Base-by-base conservation (phyloP, 768 basidiomycete species). In the Gautieria morchelliformis region DNA sequence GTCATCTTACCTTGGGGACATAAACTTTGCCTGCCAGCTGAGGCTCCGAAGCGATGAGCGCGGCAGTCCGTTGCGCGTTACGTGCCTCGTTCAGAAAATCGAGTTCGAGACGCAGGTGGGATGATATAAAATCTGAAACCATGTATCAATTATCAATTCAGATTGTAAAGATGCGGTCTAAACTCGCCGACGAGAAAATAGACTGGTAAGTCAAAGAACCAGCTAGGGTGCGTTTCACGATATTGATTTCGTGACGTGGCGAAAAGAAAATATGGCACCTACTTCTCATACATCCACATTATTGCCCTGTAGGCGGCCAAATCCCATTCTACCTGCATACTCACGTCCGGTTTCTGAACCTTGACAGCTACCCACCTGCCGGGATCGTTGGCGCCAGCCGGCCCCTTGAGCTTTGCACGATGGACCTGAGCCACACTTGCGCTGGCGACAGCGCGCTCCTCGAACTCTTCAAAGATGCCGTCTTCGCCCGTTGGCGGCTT, bases 351-450 rank as follows among this genome's bases (percentile, higher is more conserved):
- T 64, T 94, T 95, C 72, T 96, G 92, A 20, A 90, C 76, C 72
- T 97, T 97, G 60, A 97, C 93, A 0, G 93, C 94, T 1, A 97
- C 93, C 80, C 85, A 86, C 37, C 78, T n/a, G 11, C 37, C 55
- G 9, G 27, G 8, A 19, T 15, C 20, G 73, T 33, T 69, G 71
- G 20, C 58, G 51, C 51, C 68, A 52, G 67, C 68, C 44, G 62
- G 51, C 20, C 65, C 67, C 61, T 72, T 76, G 42, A 85, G 66
- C n/a, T 69, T 74, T 5, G 94, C 94, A 46, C 78, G 77, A 66
- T 96, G 93, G 0, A 96, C 94, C 67, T 96, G 94, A 0, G 93
- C 93, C 58, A 97, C 86, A 63, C 88, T 89, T 1, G 94, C 94
- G 60, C 87, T 90, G 0, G 93, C 93, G 1, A 89, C 73, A 0